A percentile compares a stretch with the other conserved stretches of the same genome.
Evolutionary conservation across 495 filamentous ascomycete species (phyloP).

Genomic region (Aspergillus wentii): DNA sequence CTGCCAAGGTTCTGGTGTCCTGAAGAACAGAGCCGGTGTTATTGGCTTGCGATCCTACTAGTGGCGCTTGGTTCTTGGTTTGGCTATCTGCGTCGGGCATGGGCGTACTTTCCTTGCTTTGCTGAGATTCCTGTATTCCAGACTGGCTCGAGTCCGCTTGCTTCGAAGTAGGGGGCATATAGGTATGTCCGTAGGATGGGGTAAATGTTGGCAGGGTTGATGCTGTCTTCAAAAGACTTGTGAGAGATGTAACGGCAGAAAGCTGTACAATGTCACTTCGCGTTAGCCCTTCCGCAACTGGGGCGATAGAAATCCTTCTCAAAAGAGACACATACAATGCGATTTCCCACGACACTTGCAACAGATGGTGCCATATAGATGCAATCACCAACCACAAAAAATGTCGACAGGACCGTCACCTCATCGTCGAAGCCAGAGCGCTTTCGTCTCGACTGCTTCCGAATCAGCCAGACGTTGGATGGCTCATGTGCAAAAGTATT

Average conservation of each 20-base stretch:
- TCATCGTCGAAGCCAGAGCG: conserved; percentile 56
- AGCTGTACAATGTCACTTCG: conserved; percentile 49
- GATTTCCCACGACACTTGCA: conserved; percentile 66
- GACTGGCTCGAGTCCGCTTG: conserved; percentile 25
- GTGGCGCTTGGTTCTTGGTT: conserved; percentile 27
- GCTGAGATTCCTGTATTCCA: conserved; percentile 32
- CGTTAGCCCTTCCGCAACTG: neutral
- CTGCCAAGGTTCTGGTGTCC: conserved; percentile 55
- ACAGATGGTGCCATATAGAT: conserved; percentile 88
- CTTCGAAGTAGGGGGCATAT: conserved; percentile 51
- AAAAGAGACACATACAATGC: conserved; percentile 53
- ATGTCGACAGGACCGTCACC: conserved; percentile 67
- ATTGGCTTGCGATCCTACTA: conserved; percentile 25
- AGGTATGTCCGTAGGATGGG: conserved; percentile 69
- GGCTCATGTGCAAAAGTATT: conserved; percentile 45
- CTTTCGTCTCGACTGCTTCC: conserved; percentile 75
- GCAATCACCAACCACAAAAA: conserved; percentile 79
- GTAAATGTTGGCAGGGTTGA: conserved; percentile 66
- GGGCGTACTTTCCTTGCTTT: conserved; percentile 59
- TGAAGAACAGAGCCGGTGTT: conserved; percentile 26
- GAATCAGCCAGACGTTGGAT: conserved; percentile 83
- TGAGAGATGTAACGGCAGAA: conserved; percentile 56
- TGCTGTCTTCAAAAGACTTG: conserved; percentile 58
- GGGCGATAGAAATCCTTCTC: no score
- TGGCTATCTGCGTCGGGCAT: conserved; percentile 46